Evolutionary conservation across 768 basidiomycete genomes (phyloP), one percentile per base, ranked within the genome.

Genomic region (Tylopilus balloui): DNA sequence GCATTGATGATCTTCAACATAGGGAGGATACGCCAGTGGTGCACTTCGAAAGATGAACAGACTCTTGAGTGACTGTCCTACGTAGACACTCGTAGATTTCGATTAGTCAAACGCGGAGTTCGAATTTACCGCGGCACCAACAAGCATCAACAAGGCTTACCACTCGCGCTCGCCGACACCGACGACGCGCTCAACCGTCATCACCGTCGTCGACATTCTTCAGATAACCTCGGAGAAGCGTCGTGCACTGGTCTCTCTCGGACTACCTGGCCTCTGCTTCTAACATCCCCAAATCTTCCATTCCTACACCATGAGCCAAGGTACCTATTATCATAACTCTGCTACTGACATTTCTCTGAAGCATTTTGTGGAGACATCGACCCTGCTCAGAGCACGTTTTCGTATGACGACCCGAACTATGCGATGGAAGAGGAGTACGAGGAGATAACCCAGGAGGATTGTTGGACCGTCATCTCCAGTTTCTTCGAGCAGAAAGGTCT

Each of bases 401-500:
- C 74, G 11, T 83, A 81, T 56, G 85, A 86, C 58, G 82, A 86
- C 49, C 70, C 78, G 13, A 76, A 71, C 46, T 79, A 77, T 58
- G 79, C 69, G 28, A 71, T 73, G 65, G 71, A 74, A 45, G 70
- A 77, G 27, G 75, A 76, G n/a, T 78, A 78, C 52, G 86, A 86
- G 61, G 85, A 88, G 62, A 86, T 92, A 67, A 89, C 89, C 0
- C 91, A 92, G 61, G 91, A 93, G 67, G 91, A 92, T 62, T 92
- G 92, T 67, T 95, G 92, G 92, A 83, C 86, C 34, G 86, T 99
- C 64, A 97, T 98, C 60, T 87, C 90, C 54, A 85, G 90, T 61
- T 99, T 95, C 74, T 98, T 99, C 68, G 86, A 92, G 54, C 89
- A 92, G 67, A 96, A 95, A 69, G 95, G 95, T 71, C 86, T 99